These are phyloP conservation scores for Beta lomatogona DNA, from an alignment of 179 eudicot genomes.

Conservation along the genomic window DNA sequence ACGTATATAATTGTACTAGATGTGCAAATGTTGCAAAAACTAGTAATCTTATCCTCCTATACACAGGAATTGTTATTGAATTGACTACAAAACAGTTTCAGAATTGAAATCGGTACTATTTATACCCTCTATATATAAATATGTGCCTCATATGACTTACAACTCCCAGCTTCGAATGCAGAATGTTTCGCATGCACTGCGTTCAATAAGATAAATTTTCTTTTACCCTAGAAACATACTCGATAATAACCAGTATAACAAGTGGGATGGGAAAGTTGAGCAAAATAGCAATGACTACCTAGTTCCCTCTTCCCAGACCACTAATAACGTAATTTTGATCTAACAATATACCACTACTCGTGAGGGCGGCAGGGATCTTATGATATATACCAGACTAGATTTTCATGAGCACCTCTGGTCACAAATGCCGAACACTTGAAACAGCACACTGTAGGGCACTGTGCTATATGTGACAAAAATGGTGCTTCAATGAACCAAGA, in stretches of 20 bases:
- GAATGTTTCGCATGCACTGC: slow-evolving; percentile 2
- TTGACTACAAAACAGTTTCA: neutral
- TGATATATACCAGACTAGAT: slow-evolving; percentile 23
- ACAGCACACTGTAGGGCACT: neutral
- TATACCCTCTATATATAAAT: slow-evolving; percentile 13
- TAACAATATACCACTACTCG: slow-evolving; percentile 10
- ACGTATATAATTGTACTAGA: neutral
- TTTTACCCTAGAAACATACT: slow-evolving; percentile 7
- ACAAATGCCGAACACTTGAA: slow-evolving; percentile 5
- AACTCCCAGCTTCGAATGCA: slow-evolving; percentile 11
- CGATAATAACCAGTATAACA: slow-evolving; percentile 4
- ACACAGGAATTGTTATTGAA: neutral
- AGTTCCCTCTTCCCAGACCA: slow-evolving; percentile 13
- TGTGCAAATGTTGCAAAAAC: neutral
- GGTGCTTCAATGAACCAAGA: slow-evolving; percentile 21
- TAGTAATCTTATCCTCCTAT: neutral
- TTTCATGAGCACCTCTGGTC: slow-evolving; percentile 27
- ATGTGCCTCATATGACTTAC: slow-evolving; percentile 21
- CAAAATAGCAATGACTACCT: slow-evolving; percentile 12
- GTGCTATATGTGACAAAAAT: slow-evolving; percentile 15
- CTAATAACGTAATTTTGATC: slow-evolving; percentile 1
- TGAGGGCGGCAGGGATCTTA: slow-evolving; percentile 13
- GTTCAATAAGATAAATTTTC: neutral
- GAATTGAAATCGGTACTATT: neutral
- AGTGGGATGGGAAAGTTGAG: slow-evolving; percentile 1